Base-by-base conservation (phyloP, 2,329 filamentous ascomycete species). In the Ceratocystis ficicola region DNA sequence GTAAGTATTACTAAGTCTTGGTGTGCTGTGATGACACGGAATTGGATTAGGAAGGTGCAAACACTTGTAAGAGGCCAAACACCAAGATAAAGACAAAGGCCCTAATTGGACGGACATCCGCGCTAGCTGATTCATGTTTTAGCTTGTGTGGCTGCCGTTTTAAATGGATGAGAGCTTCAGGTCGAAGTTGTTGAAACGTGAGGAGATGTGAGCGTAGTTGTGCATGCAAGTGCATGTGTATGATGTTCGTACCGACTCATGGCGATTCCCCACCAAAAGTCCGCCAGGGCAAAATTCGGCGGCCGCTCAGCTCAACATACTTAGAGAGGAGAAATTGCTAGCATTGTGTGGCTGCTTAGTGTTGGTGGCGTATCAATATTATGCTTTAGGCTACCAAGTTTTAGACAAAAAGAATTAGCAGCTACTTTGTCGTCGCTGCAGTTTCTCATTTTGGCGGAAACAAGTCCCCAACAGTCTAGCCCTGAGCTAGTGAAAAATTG, bases 401-500 rank as follows among this genome's bases (percentile, higher is more conserved):
- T 22, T 25, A 22, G 22, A 17, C 48, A 25, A 28, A 52, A 15
- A 52, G 48, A 52, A 52, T 28, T 22, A 20, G 48, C 48, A 52
- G 48, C 25, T 52, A 28, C 48, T 52, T 3, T 52, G 48, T 52
- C 22, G 22, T 15, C 46, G 20, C 20, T 15, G 15, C 22, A 36
- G 22, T n/a, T 62, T 44, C 32, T 62, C 36, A 2, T 28, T 52
- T 52, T 15, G 48, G 48, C 48, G 48, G 48, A 52, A 52, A 52
- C 48, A 59, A 59, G 28, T 59, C 55, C 52, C 55, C 55, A 59
- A 59, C 55, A 36, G 25, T 59, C 55, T 7, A 30, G 30, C 30
- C 55, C 30, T n/a, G 55, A 36, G 55, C 55, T 30, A 50, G 28
- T 46, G 60, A 32, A 52, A 50, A 63, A 63, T 17, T 57, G 65